Base-by-base conservation (phyloP, 139 green algal genomes). In the Closterium sp. region DNA sequence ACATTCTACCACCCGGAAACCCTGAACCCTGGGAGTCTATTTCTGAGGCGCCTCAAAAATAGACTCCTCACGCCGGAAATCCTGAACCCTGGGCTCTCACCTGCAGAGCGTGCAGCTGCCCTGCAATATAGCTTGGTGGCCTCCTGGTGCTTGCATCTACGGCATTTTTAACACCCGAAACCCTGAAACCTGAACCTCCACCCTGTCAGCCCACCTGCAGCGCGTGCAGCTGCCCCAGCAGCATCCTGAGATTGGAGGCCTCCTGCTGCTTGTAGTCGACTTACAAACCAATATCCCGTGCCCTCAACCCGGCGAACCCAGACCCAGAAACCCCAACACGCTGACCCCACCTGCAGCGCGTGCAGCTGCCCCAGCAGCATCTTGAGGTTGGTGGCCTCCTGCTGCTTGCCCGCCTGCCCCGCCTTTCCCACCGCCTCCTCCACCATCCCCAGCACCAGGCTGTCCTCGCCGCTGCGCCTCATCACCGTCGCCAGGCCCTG, bases 401-500 rank as follows among this genome's bases (percentile, higher is more conserved):
- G 25, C n/a, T 88, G 30, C n/a, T n/a, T 34, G 88, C 25, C 88
- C 32, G 36, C 88, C 30, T 64, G 30, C 69, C n/a, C 30, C 30
- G 88, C 88, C 35, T 88, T 88, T 7, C 30, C 25, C 31, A 91
- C 31, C 32, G 88, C 32, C 23, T 91, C 87, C 87, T 91, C 87
- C 31, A 91, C 31, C 87, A 91, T 91, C n/a, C 87, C 87, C 87
- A 91, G 87, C 87, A 91, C 87, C 64, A 91, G 87, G 87, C 87
- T 91, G 66, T 91, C 87, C 87, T 91, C 87, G 3, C 87, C 87
- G 23, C 28, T n/a, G 31, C 33, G 87, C 66, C 30, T 9, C 87
- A 91, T 91, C 32, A 91, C 32, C 3, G 30, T 87, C 9, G 32
- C 87, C 5, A 91, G 4, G 87, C 87, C 87, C 87, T 91, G 87